Evolutionary conservation across 1,284 basidiomycete genomes (phyloP), one percentile per base, ranked within the genome.

Genomic region (Macrocystidia cucumis): DNA sequence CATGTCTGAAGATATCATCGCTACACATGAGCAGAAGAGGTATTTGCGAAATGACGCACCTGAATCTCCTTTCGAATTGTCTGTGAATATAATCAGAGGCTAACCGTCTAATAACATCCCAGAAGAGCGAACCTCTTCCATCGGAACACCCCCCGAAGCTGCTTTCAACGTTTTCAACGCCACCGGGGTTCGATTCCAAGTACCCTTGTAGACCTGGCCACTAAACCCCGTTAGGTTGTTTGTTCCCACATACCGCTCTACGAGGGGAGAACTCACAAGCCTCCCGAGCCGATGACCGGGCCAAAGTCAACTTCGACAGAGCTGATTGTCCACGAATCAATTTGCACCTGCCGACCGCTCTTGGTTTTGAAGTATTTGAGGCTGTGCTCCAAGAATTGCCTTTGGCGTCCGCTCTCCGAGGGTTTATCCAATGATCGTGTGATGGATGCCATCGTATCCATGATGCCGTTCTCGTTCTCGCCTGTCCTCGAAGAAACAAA

Each of bases 181-280:
- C n/a, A 55, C 54, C 6, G 46, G 37, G 7, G 45, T 52, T 20
- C 43, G 39, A 35, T 51, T 53, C 52, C 49, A 53, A 18, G 39
- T 48, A 4, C 47, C 52, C 3, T 44, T 34, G 41, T 35, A 51
- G 6, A 55, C 52, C 5, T 42, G 40, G 5, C 53, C 53, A 28
- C 53, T 22, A n/a, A n/a, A n/a, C n/a, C n/a, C n/a, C n/a, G n/a
- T n/a, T 9, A 29, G 14, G 14, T 16, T 5, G 21, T 11, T 14
- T 5, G 14, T 5, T 20, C 20, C 17, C 27, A 19, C 29, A 21
- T 21, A 38, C 32, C 32, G 7, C 14, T 23, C 9, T 18, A 24
- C 17, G 9, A 24, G 12, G 29, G 13, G 21, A 27, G n/a, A n/a
- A 17, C 29, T 24, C 14, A 34, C 33, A 6, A 39, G 17, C 41